Percentiles rank a stretch among this genome's conserved stretches.
Evolutionary conservation across 2,329 filamentous ascomycete genomes (phyloP).

Genomic region (Pseudocercospora macadamiae): DNA sequence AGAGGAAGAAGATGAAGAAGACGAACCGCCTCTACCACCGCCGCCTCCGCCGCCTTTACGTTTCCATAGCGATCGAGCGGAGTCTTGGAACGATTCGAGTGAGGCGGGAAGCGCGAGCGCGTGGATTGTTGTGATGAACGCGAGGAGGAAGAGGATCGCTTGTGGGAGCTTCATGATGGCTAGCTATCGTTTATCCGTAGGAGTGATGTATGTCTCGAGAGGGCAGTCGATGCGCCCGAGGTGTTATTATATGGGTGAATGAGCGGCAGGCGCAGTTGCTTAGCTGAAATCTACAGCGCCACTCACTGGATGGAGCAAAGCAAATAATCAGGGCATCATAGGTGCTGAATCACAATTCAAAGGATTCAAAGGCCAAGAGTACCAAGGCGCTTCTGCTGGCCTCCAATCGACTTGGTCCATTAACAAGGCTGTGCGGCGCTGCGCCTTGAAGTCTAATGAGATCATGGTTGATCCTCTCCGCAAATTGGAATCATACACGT

Average conservation of each 20-base stretch:
- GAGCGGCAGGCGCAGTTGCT: neutral
- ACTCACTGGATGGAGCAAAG: neutral
- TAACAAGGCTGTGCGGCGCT: neutral
- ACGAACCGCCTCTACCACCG: slow-evolving; percentile 45
- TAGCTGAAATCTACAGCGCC: neutral
- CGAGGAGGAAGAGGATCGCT: slow-evolving; percentile 33
- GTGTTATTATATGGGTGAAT: neutral
- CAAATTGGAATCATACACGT: neutral
- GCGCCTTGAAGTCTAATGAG: slow-evolving; percentile 4
- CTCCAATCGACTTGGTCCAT: neutral
- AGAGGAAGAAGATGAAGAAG: slow-evolving; percentile 25
- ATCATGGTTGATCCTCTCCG: neutral
- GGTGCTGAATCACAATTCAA: neutral
- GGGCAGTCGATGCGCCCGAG: neutral
- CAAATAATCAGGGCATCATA: neutral
- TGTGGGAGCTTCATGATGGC: slow-evolving; percentile 35
- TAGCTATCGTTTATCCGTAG: slow-evolving; percentile 5
- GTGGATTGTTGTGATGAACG: slow-evolving; percentile 36
- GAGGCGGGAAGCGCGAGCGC: slow-evolving; percentile 36
- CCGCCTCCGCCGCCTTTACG: slow-evolving; percentile 53
- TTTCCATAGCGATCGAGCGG: slow-evolving; percentile 43
- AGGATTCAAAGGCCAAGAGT: neutral
- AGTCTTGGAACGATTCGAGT: slow-evolving; percentile 39
- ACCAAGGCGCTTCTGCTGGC: neutral
- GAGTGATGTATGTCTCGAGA: neutral